Percentiles rank a stretch among this genome's conserved stretches.
Conservation (phyloP, 1,139 yeast species). For the Yamadazyma mexicana region DNA sequence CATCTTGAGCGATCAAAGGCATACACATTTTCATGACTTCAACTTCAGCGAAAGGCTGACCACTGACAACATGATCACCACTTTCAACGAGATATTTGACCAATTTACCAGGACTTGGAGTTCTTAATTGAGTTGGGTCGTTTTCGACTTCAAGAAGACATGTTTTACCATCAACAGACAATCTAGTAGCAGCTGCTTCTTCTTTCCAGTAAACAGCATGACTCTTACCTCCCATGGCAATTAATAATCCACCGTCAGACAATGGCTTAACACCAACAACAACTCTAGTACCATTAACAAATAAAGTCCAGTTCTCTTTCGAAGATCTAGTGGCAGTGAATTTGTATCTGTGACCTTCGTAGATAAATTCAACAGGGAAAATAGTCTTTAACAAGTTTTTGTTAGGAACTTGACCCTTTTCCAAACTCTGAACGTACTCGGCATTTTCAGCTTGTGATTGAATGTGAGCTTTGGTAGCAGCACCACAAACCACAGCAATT, state of each 20-base stretch:
- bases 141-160: slow-evolving; percentile 91
- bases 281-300: slow-evolving; percentile 89
- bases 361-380: slow-evolving; percentile 90
- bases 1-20: slow-evolving; percentile 90
- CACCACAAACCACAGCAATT: slow-evolving; percentile 94
- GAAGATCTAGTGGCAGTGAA: slow-evolving; percentile 95
- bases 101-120: slow-evolving; percentile 98
- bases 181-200: slow-evolving; percentile 93
- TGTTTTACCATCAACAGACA: slow-evolving; percentile 93
- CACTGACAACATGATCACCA: slow-evolving; percentile 90
- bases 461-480: slow-evolving; percentile 89
- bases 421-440: slow-evolving; percentile 72
- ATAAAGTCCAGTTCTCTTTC: slow-evolving; percentile 77
- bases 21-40: slow-evolving; percentile 99
- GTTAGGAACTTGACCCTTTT: slow-evolving; percentile 93
- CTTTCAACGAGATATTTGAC: slow-evolving; percentile 91
- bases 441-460: slow-evolving; percentile 70
- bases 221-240: slow-evolving; percentile 87
- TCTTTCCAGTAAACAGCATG: slow-evolving; percentile 97
- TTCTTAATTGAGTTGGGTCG: slow-evolving; percentile 97
- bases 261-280: slow-evolving; percentile 84
- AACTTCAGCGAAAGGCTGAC: slow-evolving; percentile 96
- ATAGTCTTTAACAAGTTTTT: slow-evolving; percentile 79
- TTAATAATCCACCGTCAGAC: slow-evolving; percentile 91
- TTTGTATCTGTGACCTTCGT: slow-evolving; percentile 89